Conservation (phyloP, 176 grass and related monocot genomes). For the Pontederia crassipes region DNA sequence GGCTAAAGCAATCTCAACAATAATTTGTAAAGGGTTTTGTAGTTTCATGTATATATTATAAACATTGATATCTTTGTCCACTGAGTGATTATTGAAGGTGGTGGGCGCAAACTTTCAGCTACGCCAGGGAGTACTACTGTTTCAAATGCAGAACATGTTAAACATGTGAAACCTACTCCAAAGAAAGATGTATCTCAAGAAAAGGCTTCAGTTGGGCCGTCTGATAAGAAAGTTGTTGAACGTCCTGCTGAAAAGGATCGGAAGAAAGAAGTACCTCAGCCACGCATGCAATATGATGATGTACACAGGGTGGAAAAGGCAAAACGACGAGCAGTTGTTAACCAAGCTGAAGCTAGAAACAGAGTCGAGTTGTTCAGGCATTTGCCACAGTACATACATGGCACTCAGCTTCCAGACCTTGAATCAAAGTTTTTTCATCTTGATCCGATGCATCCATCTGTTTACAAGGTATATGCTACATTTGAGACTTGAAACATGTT, state of each 20-base stretch:
- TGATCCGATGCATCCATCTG: slow-evolving; percentile 71
- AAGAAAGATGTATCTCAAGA: slow-evolving; percentile 45
- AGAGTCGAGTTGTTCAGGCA: slow-evolving; percentile 64
- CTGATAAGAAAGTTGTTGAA: slow-evolving; percentile 38
- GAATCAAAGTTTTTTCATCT: slow-evolving; percentile 56
- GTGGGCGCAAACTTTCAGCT: slow-evolving; percentile 19
- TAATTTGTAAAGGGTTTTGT: too few species aligned
- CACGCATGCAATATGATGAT: slow-evolving; percentile 70
- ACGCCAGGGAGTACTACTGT: slow-evolving; percentile 17
- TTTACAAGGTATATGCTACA: slow-evolving; percentile 52
- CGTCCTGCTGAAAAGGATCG: slow-evolving; percentile 33
- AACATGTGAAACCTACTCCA: slow-evolving; percentile 25
- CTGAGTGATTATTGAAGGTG: slow-evolving; percentile 15
- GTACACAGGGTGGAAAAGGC: slow-evolving; percentile 40
- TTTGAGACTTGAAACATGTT: too few species aligned
- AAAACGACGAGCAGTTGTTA: slow-evolving; percentile 44
- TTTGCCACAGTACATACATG: slow-evolving; percentile 62
- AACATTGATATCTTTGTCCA: not conserved
- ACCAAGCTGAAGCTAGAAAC: slow-evolving; percentile 50
- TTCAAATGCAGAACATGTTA: slow-evolving; percentile 31
- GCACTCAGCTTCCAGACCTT: slow-evolving; percentile 63
- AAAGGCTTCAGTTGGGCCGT: slow-evolving; percentile 21
- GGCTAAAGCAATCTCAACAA: too few species aligned
- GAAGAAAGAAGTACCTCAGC: slow-evolving; percentile 46
- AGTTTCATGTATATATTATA: too few species aligned